Base-by-base conservation (phyloP, 805 yeast genomes). In the Candida manassasensis region DNA sequence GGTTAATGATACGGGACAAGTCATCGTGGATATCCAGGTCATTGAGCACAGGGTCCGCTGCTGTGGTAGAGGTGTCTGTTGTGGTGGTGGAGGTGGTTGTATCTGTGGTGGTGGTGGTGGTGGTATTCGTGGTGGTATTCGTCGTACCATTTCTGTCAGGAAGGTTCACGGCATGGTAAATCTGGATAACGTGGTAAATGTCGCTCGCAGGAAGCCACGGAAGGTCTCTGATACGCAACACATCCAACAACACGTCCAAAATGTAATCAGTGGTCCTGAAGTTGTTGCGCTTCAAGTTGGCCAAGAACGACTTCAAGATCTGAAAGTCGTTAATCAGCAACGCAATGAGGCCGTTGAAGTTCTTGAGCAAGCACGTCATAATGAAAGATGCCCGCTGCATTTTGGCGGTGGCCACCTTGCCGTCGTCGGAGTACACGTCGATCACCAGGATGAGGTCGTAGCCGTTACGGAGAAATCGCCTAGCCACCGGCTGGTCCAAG, bases 331-430 rank as follows among this genome's bases (percentile, higher is more conserved):
- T 65, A 37, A 73, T 67, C 1, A 83, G 71, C 46, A 81, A 74
- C 11, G 81, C 74, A 40, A 81, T 69, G 8, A 88, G 49, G 0
- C 98, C 99, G 9, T 83, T 69, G 77, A 90, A 81, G 21, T 78
- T 70, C 41, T 85, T 83, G 32, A 90, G 57, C 16, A 85, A 60
- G 3, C 73, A 53, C 0, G 83, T 61, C 2, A 90, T 54, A 6
- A 86, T 64, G 28, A 73, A 68, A 0, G 88, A 75, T 10, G 77
- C 63, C 39, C 70, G 73, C 38, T 81, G 82, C 19, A 87, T 60
- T 43, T 70, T 75, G 25, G 76, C 81, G 19, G 66, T 27, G 16
- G 47, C 21, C 16, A 42, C 27, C 31, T 43, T 41, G 22, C 44
- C 39, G 13, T 43, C 32, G 31, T 45, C 35, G 21, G 21, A 42